phyloP scores from a whole-genome alignment of 176 grass and related monocot genomes.

The Eleusine coracana region DNA sequence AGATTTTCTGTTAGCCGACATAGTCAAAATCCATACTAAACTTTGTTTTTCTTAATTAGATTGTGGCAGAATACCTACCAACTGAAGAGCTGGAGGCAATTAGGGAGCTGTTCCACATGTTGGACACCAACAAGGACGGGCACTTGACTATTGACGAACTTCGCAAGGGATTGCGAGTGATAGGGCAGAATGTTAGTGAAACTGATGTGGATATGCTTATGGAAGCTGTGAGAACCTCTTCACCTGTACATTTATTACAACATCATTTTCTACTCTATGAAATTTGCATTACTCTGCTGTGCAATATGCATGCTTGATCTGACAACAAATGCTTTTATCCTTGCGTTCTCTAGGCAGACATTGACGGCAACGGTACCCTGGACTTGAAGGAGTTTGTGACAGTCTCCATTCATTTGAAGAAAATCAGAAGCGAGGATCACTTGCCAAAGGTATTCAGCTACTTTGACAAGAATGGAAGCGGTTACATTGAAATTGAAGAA shows the following conservation, averaged over 20 bases:
- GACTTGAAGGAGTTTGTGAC: conserved; percentile 93
- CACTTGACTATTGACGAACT: conserved; percentile 80
- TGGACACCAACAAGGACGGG: conserved; percentile 87
- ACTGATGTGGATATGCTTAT: conserved; percentile 79
- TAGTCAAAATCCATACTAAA: background rate
- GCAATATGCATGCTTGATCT: background rate
- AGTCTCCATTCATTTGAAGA: conserved; percentile 84
- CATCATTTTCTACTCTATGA: background rate
- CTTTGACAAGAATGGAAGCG: conserved; percentile 86
- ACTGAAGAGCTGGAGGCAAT: conserved; percentile 69
- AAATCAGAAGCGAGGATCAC: conserved; percentile 81
- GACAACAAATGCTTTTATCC: background rate
- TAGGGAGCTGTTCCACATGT: conserved; percentile 76
- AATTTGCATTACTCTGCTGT: background rate
- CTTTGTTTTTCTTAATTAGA: conserved; percentile 36
- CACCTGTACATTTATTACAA: background rate
- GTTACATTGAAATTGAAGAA: conserved; percentile 88
- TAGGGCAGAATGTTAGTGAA: conserved; percentile 64
- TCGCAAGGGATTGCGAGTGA: conserved; percentile 62
- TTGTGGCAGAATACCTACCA: conserved; percentile 77
- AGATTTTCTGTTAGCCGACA: background rate
- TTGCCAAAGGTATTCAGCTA: conserved; percentile 72
- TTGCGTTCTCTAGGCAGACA: conserved; percentile 62
- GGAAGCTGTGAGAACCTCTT: conserved; percentile 70
- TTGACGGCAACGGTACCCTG: conserved; percentile 77